These are phyloP conservation scores for Backusella parvicylindrica DNA, from an alignment of 192 early-diverging fungal species.

Conservation along the genomic window DNA sequence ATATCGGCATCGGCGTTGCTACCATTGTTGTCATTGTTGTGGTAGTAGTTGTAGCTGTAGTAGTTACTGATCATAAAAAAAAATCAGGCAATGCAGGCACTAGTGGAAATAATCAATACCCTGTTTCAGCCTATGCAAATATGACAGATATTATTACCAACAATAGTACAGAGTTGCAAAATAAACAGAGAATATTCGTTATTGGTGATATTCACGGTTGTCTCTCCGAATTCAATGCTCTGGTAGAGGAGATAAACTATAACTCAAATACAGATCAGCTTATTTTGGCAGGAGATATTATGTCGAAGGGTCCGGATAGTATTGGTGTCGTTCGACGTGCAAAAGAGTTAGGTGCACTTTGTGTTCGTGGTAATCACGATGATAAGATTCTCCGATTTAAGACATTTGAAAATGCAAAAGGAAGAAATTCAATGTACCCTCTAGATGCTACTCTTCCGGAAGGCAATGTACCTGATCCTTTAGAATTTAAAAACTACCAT, in stretches of 20 bases:
- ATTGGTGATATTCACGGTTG: conserved; percentile 74
- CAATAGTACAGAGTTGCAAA: neutral
- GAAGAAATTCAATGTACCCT: conserved; percentile 4
- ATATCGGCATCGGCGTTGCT: conserved; percentile 3
- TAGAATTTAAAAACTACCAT: conserved; percentile 32
- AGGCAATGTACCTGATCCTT: conserved; percentile 30
- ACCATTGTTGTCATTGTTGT: conserved; percentile 3
- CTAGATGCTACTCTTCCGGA: conserved; percentile 15
- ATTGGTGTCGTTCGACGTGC: conserved; percentile 53
- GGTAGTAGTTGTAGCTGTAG: conserved; percentile 16
- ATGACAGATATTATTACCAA: conserved; percentile 19
- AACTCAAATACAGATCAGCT: conserved; percentile 44
- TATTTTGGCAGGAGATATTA: conserved; percentile 66
- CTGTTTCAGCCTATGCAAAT: conserved; percentile 31
- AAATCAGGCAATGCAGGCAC: neutral
- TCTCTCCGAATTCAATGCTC: conserved; percentile 45
- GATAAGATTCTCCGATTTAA: conserved; percentile 63
- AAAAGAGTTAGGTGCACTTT: conserved; percentile 40
- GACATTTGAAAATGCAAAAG: conserved; percentile 19
- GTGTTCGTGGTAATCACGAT: conserved; percentile 75
- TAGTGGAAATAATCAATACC: neutral
- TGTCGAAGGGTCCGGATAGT: conserved; percentile 61
- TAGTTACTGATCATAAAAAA: conserved; percentile 17
- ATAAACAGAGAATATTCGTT: conserved; percentile 48
- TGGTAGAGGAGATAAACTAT: conserved; percentile 45